These are phyloP conservation scores for Thamnidium elegans DNA, from an alignment of 192 early-diverging fungal species.

Conservation along the genomic window DNA sequence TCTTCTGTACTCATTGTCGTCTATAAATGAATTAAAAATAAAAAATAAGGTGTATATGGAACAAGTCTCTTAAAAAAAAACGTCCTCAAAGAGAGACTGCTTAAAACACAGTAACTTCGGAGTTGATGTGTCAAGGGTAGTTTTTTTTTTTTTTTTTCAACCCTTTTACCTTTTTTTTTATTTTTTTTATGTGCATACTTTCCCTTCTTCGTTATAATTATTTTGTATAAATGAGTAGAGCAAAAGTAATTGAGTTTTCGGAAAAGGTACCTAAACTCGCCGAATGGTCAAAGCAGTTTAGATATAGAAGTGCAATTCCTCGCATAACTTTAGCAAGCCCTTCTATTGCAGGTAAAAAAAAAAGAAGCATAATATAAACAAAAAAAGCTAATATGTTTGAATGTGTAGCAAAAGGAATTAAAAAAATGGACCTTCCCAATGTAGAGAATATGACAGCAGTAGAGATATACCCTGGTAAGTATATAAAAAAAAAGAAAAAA, in stretches of 20 bases:
- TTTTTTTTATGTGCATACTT: too few species aligned
- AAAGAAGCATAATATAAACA: neutral
- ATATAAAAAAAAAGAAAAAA: neutral
- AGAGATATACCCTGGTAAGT: slow-evolving; percentile 40
- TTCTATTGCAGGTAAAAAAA: slow-evolving; percentile 3
- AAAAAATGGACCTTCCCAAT: slow-evolving; percentile 9
- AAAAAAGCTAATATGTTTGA: neutral
- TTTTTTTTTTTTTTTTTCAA: too few species aligned
- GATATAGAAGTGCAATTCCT: slow-evolving; percentile 9
- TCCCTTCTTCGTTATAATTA: too few species aligned
- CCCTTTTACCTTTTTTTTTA: too few species aligned
- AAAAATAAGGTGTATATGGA: too few species aligned
- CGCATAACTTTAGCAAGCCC: neutral
- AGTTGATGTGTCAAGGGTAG: too few species aligned
- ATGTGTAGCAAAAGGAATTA: slow-evolving; percentile 17
- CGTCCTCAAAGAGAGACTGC: too few species aligned
- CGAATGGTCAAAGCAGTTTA: slow-evolving; percentile 22
- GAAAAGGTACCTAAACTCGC: neutral
- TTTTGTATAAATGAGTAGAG: too few species aligned
- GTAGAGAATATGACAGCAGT: slow-evolving; percentile 29
- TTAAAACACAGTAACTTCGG: too few species aligned
- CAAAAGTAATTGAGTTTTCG: neutral
- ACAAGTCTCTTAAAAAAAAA: too few species aligned
- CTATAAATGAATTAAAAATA: too few species aligned
- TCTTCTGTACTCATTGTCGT: too few species aligned